Evolutionary conservation across 2,329 filamentous ascomycete species (phyloP).

Genomic region (Aspergillus flavus): DNA sequence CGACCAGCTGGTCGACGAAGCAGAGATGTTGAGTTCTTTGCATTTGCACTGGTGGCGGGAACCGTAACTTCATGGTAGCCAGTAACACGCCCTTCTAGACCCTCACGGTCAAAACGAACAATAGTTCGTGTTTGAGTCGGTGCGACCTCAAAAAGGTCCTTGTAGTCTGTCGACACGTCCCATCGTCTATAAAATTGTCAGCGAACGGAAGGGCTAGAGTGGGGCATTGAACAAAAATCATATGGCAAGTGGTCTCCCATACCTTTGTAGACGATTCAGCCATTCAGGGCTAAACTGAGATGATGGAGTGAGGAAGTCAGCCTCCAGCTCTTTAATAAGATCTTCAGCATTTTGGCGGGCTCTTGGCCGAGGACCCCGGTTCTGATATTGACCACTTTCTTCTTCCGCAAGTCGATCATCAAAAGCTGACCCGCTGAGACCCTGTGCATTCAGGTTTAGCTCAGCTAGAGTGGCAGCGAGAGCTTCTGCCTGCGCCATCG

Average conservation of each 20-base stretch:
- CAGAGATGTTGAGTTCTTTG: constrained; percentile 92
- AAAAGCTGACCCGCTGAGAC: constrained; percentile 27
- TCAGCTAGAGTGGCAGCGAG: constrained; percentile 31
- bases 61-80: constrained; percentile 94
- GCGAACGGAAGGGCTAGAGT: not conserved
- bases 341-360: constrained; percentile 55
- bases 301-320: constrained; percentile 77
- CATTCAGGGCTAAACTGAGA: constrained; percentile 78
- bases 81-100: constrained; percentile 87
- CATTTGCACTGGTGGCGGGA: constrained; percentile 82
- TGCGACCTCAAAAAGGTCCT: constrained; percentile 82
- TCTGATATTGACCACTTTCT: constrained; percentile 34
- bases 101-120: constrained; percentile 87
- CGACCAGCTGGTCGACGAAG: constrained; percentile 81
- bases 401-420: constrained; percentile 35
- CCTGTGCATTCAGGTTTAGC: constrained; percentile 29
- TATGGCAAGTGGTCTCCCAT: constrained; percentile 25
- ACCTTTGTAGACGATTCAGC: constrained; percentile 86
- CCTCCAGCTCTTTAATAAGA: constrained; percentile 71
- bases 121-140: constrained; percentile 94
- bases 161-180: constrained; percentile 78
- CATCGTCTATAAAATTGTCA: constrained; percentile 58
- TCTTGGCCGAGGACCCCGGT: constrained; percentile 46
- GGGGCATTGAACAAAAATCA: not conserved
- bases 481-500: constrained; percentile 23